Evolutionary conservation across 176 grass and related monocot genomes (phyloP).

Genomic region (Musa beccarii): DNA sequence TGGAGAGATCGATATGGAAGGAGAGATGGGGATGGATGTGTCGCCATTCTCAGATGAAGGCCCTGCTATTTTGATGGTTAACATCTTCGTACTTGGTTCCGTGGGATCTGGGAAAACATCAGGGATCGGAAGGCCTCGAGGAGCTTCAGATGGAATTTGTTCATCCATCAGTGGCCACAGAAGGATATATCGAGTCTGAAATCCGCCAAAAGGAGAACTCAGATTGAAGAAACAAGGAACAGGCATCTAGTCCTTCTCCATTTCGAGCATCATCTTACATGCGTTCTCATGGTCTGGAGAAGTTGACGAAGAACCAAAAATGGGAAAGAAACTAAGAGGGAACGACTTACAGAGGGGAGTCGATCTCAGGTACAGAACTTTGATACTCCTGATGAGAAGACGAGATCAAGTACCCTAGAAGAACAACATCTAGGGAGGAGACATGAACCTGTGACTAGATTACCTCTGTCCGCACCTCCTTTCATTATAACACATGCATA

Average conservation of each 20-base stretch:
- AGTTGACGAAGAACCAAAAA: neutral
- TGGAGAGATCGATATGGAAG: conserved; percentile 74
- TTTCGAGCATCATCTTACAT: neutral
- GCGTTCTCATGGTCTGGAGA: neutral
- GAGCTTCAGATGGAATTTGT: conserved; percentile 19
- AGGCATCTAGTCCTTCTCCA: neutral
- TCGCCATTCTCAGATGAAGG: conserved; percentile 33
- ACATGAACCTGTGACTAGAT: conserved; percentile 2
- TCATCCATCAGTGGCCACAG: conserved; percentile 61
- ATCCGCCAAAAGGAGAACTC: neutral
- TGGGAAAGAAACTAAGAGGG: neutral
- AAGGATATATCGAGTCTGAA: neutral
- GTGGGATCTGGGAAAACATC: conserved; percentile 22
- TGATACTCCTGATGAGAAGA: neutral
- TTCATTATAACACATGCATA: conserved; percentile 20
- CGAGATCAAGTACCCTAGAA: neutral
- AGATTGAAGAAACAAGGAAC: neutral
- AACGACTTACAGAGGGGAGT: conserved; percentile 10
- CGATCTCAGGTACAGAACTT: neutral
- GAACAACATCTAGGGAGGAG: neutral
- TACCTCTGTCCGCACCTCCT: neutral
- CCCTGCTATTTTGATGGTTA: conserved; percentile 60
- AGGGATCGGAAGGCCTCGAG: conserved; percentile 37
- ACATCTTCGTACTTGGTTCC: conserved; percentile 42
- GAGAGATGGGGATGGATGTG: conserved; percentile 66